Evolutionary conservation across 306 rosid genomes (phyloP).

Genomic region (Albizia julibrissin): DNA sequence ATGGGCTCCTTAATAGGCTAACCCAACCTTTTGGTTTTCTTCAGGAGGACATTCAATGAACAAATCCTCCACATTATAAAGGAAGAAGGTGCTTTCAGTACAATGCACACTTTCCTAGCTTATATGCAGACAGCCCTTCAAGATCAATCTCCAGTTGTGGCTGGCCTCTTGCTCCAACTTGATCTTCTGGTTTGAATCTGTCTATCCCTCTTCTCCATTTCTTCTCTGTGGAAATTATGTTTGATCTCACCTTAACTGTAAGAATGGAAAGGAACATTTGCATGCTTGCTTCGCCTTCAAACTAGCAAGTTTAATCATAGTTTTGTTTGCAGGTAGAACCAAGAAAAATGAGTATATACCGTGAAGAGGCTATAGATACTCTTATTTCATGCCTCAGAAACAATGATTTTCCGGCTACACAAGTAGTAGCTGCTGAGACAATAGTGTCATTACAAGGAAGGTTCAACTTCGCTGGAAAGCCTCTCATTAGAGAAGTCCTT

Average conservation of each 20-base stretch:
- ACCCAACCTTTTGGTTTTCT: conserved; percentile 31
- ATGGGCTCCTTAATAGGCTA: conserved; percentile 2
- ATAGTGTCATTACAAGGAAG: conserved; percentile 84
- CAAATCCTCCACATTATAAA: conserved; percentile 78
- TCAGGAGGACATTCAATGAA: conserved; percentile 75
- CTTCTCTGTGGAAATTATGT: neutral
- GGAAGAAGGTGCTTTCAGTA: conserved; percentile 79
- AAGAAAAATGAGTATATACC: conserved; percentile 90
- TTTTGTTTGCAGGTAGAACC: conserved; percentile 70
- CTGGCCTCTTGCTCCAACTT: conserved; percentile 89
- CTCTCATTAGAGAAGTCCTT: conserved; percentile 69
- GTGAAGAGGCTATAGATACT: conserved; percentile 88
- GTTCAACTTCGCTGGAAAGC: conserved; percentile 61
- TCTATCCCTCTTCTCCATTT: neutral
- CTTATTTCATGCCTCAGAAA: conserved; percentile 82
- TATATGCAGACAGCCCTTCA: conserved; percentile 70
- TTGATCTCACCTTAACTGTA: neutral
- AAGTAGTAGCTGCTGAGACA: conserved; percentile 77
- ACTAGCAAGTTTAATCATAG: conserved; percentile 25
- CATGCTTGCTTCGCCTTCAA: conserved; percentile 8
- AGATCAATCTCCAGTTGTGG: conserved; percentile 78
- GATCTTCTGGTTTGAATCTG: conserved; percentile 83
- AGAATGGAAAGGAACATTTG: neutral
- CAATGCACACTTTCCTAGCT: conserved; percentile 85
- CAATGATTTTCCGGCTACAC: conserved; percentile 63